Percentiles rank a stretch among this genome's conserved stretches.
phyloP scores from a whole-genome alignment of 768 basidiomycete species.

The Coprinopsis strossmayeri region DNA sequence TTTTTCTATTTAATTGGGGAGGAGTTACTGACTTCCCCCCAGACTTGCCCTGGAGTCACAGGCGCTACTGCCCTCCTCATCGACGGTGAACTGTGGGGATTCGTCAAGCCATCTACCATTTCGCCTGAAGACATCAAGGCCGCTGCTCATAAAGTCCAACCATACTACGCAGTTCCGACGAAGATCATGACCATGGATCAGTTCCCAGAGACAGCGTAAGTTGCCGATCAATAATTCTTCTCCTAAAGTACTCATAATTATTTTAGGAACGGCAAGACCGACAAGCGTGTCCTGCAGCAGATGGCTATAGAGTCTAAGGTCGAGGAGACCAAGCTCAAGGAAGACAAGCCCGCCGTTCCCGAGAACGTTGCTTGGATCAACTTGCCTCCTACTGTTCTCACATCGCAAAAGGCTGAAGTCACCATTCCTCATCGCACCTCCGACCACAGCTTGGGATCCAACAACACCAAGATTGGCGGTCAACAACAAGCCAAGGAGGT shows the following conservation, averaged over 20 bases:
- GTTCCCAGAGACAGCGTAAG: constrained; percentile 49
- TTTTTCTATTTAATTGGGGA: neutral
- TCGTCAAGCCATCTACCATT: constrained; percentile 35
- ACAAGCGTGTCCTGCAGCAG: constrained; percentile 38
- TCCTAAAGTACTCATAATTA: constrained; percentile 5
- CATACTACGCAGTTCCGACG: constrained; percentile 54
- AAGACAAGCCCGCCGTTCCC: constrained; percentile 11
- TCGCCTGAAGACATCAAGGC: constrained; percentile 31
- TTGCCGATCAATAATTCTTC: constrained; percentile 1
- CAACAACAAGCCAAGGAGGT: constrained; percentile 14
- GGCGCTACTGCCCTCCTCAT: constrained; percentile 46
- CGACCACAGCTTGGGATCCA: constrained; percentile 11
- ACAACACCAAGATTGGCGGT: constrained; percentile 17
- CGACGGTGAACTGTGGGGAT: constrained; percentile 49
- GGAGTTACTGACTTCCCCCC: neutral
- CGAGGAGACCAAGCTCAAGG: constrained; percentile 10
- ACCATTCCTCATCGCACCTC: constrained; percentile 4
- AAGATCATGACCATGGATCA: constrained; percentile 34
- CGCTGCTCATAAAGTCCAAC: constrained; percentile 45
- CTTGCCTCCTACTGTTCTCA: constrained; percentile 11
- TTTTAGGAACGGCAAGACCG: constrained; percentile 43
- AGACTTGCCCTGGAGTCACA: constrained; percentile 37
- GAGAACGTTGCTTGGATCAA: constrained; percentile 7
- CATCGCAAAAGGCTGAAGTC: constrained; percentile 9
- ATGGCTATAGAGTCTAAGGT: constrained; percentile 22